A percentile compares a stretch with the other conserved stretches of the same genome.
These are phyloP conservation scores for Aspergillus steynii DNA, from an alignment of 495 filamentous ascomycete genomes.

Conservation along the genomic window DNA sequence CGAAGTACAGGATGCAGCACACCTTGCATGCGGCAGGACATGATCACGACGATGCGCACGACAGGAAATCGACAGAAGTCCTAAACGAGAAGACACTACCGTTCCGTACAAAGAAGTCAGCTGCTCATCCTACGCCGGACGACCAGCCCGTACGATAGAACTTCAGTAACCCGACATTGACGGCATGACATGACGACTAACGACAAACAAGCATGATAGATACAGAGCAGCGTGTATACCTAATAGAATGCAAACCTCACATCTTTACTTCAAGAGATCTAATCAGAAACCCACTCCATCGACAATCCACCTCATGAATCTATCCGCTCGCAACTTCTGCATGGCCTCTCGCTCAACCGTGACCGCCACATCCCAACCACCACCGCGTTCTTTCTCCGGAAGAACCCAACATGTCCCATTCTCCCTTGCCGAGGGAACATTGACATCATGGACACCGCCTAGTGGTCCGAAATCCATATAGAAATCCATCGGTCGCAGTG, in stretches of 20 bases:
- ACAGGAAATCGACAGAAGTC: no score
- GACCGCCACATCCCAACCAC: background rate
- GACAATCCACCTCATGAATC: background rate
- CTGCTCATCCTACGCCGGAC: no score
- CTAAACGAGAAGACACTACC: no score
- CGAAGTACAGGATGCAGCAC: constrained; percentile 21
- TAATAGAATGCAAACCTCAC: background rate
- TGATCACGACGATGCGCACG: no score
- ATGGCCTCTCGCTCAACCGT: background rate
- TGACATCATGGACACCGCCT: background rate
- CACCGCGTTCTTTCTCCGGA: background rate
- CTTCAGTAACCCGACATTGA: no score
- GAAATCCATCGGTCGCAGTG: background rate
- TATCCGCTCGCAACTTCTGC: background rate
- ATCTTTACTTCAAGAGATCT: background rate
- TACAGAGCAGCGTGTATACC: background rate
- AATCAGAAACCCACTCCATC: background rate
- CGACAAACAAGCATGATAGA: no score
- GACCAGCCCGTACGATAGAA: no score
- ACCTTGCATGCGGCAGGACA: no score
- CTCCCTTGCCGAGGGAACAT: background rate
- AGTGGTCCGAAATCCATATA: background rate
- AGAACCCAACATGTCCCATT: background rate
- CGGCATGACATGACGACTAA: no score
- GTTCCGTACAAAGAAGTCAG: no score